Evolutionary conservation across 1,284 basidiomycete genomes (phyloP), one percentile per base, ranked within the genome.

Genomic region (Pseudozyma sp.): DNA sequence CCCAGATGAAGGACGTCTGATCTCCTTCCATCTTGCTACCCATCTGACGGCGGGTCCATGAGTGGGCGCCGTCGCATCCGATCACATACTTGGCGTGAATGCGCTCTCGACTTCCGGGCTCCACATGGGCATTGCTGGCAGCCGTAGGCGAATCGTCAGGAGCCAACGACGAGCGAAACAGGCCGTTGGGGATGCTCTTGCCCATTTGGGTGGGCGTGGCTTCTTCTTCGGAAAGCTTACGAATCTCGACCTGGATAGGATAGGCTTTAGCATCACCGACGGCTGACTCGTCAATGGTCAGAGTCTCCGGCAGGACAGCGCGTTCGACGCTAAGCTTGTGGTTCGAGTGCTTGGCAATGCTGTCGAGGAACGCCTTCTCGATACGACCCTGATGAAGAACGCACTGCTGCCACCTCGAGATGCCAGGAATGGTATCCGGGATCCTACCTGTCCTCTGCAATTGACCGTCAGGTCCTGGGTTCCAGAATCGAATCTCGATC

Each of bases 1-100:
- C 83, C 84, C 82, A 83, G 51, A 85, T 80, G 66, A 84, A 81
- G n/a, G 84, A 82, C 16, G 80, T 80, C n/a, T 79, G 82, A 40
- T 84, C 84, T 13, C 84, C 84, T 19, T 84, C 75, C 81, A 85
- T 83, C 44, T 73, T 66, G 63, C 50, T 59, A 33, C 69, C 69
- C 56, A 73, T 63, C 54, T 61, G 55, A 45, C 62, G 55, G 1
- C 70, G 45, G 5, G 57, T 60, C 66, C 70, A 69, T 7, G 64
- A 68, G 29, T 69, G 70, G 7, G 66, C 70, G 5, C 70, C 70
- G 24, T 73, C 70, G 49, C 70, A 73, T 1, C 70, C 70, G 35
- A 69, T 65, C 44, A 66, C 58, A 39, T 65, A 70, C 47, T 70
- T 70, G 29, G 68, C 62, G n/a, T 66, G 68, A n/a, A 70, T 65